Base-by-base conservation (phyloP, 2,329 filamentous ascomycete genomes). In the Fusarium guadeloupense region DNA sequence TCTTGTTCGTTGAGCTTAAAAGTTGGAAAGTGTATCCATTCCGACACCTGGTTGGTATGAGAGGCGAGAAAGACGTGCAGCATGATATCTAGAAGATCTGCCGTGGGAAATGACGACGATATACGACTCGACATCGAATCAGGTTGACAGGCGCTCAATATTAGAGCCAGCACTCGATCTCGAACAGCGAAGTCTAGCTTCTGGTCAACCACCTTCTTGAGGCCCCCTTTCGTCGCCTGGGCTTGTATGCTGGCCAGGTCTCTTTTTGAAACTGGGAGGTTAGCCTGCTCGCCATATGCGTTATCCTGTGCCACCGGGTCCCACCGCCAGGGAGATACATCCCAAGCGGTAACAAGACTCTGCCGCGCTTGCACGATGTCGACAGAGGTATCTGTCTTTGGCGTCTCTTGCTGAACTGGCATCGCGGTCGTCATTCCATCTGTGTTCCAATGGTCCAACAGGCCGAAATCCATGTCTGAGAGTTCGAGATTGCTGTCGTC, bases 151-250 rank as follows among this genome's bases (percentile, higher is more conserved):
- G 83, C 85, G 43, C 81, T 80, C 30, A 91, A 75, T 2, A 91
- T 83, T 54, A 90, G 80, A 10, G 83, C 86, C 50, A 92, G 76
- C 2, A 90, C 81, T 40, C 81, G 82, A 71, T 92, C 89, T 4
- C 87, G 81, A 17, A 77, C 80, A 6, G 80, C 74, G 20, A 75
- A 70, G 23, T 81, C 77, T 16, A 85, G 64, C 38, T 74, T 80
- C 35, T 83, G 80, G 4, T 73, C 68, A 34, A 81, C 67, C 12
- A 81, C 74, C 40, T 76, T 75, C 59, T 78, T 73, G 16, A 78
- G 60, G 21, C 71, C 71, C 56, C 73, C 74, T 37, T 74, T 66
- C 41, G 72, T 73, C 40, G 77, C 74, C 34, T 79, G 75, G 16
- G 80, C 73, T 28, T 77, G 74, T 6, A 75, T 70, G 28, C 69